Percentiles rank a stretch among this genome's conserved stretches.
Evolutionary conservation across 768 basidiomycete species (phyloP).

Genomic region (Rhodosporidiobolus sp.): DNA sequence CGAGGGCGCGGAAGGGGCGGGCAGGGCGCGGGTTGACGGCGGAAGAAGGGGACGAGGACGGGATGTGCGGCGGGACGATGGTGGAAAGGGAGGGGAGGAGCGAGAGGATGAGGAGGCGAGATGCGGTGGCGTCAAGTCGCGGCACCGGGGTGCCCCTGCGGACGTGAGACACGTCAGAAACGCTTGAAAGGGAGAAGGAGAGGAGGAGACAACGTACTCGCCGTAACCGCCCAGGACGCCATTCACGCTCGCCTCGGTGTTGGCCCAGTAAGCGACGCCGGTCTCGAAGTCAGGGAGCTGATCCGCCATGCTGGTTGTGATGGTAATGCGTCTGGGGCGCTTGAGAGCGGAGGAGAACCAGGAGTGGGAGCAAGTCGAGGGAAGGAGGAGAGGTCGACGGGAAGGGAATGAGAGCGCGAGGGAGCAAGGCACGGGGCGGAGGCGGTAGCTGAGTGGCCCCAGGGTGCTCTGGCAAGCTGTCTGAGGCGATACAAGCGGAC

Average conservation of each 20-base stretch:
- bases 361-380: too few relatives aligned
- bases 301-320: neutral
- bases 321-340: too few relatives aligned
- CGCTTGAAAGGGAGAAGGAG: neutral
- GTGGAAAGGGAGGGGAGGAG: conserved; percentile 74
- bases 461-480: too few relatives aligned
- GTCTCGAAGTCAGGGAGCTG: conserved; percentile 61
- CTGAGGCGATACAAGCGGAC: too few relatives aligned
- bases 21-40: conserved; percentile 3
- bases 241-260: conserved; percentile 74
- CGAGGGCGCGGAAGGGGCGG: conserved; percentile 64
- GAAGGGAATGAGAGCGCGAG: too few relatives aligned
- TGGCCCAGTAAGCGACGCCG: conserved; percentile 82
- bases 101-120: conserved; percentile 78
- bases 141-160: conserved; percentile 59
- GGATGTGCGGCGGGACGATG: conserved; percentile 69
- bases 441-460: too few relatives aligned
- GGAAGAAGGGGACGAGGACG: conserved; percentile 37
- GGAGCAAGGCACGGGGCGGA: too few relatives aligned
- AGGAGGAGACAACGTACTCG: conserved; percentile 15
- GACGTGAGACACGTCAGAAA: neutral
- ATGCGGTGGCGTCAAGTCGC: conserved; percentile 82
- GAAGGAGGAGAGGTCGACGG: too few relatives aligned
- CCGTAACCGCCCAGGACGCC: conserved; percentile 70
- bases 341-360: too few relatives aligned